Base-by-base conservation (phyloP, 805 yeast species). In the Pachysolen tannophilus region DNA sequence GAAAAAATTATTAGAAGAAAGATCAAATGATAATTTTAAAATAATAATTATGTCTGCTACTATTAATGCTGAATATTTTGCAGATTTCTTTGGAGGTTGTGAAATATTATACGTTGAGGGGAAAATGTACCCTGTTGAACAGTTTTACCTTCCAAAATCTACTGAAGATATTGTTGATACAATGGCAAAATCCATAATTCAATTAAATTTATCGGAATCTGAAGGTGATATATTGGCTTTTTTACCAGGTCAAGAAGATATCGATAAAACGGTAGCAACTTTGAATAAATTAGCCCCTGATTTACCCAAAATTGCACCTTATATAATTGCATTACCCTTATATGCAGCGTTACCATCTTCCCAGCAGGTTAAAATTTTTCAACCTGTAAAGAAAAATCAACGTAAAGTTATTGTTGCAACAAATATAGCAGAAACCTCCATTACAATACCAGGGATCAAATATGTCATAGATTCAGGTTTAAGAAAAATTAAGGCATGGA, bases 21-120 rank as follows among this genome's bases (percentile, higher is more conserved):
- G 80, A 35, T 58, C 75, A 13, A 71, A 71, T 28, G n/a, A n/a
- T n/a, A 71, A 72, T 40, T 67, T 92, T 44, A 71, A 76, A 47
- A 66, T 87, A 25, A 74, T 92, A 5, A 73, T 92, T 44, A 94
- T 92, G 96, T 88, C 97, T 33, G 99, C 99, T 19, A 92, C 99
- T 0, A 66, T 92, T 39, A 94, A 92, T 56, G 97, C 97, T 1
- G 88, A 78, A 49, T 72, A 74, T 47, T 92, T 92, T 52, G 75
- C 94, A 30, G 56, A 66, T 15, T 92, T 88, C 55, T 92, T 84
- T 53, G 60, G 72, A 45, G 57, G 72, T 40, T 88, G 95, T 1
- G 92, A 88, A n/a, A 82, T 88, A 20, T 58, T 87, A 32, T 85
- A 67, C 46, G 84, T 92, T 3, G 94, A 87, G 56, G 99, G 98